Evolutionary conservation across 129 eudicot species (phyloP), one percentile per base, ranked within the genome.

Genomic region (Calendula officinalis): DNA sequence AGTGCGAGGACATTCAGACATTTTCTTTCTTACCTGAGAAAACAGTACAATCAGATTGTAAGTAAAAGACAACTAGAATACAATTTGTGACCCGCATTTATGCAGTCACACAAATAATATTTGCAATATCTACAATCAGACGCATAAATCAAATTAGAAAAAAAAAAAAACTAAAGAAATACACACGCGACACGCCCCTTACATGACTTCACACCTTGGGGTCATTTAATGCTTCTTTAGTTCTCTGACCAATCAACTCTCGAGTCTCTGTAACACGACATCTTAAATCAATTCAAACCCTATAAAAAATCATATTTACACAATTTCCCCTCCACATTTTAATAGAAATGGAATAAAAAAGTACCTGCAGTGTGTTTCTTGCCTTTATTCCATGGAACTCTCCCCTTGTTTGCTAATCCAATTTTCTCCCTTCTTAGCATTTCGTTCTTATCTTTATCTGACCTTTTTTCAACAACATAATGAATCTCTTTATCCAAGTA

Each of bases 181-280:
- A 22, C 30, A 22, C 30, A 22, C 2, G 30, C 30, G 51, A 66
- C 57, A 66, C 30, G 80, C 83, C 79, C 74, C 95, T 86, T 91
- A 91, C 95, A 82, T 78, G 90, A 85, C 91, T 85, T 88, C 96
- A 92, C 98, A 92, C 98, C 98, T 92, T 85, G 91, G 98, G 98
- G 72, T 92, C 91, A 50, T 78, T 88, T 82, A 92, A 64, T 70
- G 98, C 98, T 81, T 85, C 98, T 71, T 63, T 83, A 38, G 95
- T 88, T 69, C 83, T 85, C 62, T 67, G 61, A 16, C 84, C 77
- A 78, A 92, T 92, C 70, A 67, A 78, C 75, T 80, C 80, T 39
- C 95, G 86, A 66, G 96, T 92, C 79, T 82, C 98, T 92, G 90
- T 80, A 75, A 49, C 8, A 58, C 17, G 46, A 41, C 32, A 68